These are phyloP conservation scores for Parachaetomium inaequale DNA, from an alignment of 495 filamentous ascomycete genomes.

Conservation along the genomic window DNA sequence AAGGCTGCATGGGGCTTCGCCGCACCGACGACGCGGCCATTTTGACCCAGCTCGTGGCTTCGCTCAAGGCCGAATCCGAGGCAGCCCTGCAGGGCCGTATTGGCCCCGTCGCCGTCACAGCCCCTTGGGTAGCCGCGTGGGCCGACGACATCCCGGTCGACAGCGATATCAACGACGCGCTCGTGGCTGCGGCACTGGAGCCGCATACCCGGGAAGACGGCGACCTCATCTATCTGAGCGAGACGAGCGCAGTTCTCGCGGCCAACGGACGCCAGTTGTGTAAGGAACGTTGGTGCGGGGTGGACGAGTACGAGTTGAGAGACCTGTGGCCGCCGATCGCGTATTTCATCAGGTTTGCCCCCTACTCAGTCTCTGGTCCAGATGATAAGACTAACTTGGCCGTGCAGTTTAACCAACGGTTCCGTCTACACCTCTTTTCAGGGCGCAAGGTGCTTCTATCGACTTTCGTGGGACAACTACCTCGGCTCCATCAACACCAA, in stretches of 20 bases:
- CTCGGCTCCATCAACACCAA: background rate
- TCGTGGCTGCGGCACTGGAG: background rate
- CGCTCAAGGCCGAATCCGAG: conserved; percentile 3
- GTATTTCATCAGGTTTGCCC: background rate
- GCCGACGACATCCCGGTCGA: background rate
- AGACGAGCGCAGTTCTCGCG: background rate
- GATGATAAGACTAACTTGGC: background rate
- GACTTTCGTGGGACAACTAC: background rate
- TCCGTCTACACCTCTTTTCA: background rate
- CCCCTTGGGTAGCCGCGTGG: conserved; percentile 1
- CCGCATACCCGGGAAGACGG: background rate
- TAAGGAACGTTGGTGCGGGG: background rate
- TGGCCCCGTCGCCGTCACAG: background rate
- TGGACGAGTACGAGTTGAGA: background rate
- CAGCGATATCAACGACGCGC: conserved; percentile 3
- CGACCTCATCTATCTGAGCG: background rate
- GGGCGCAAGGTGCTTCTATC: background rate
- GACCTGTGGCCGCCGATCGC: background rate
- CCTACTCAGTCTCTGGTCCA: background rate
- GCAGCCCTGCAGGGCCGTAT: background rate
- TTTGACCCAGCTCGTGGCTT: background rate
- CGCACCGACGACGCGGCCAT: background rate
- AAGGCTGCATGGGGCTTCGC: background rate
- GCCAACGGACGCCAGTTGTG: background rate
- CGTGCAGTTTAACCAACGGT: background rate